Conservation (phyloP, 345 rosid species). For the Syzygium oleosum region DNA sequence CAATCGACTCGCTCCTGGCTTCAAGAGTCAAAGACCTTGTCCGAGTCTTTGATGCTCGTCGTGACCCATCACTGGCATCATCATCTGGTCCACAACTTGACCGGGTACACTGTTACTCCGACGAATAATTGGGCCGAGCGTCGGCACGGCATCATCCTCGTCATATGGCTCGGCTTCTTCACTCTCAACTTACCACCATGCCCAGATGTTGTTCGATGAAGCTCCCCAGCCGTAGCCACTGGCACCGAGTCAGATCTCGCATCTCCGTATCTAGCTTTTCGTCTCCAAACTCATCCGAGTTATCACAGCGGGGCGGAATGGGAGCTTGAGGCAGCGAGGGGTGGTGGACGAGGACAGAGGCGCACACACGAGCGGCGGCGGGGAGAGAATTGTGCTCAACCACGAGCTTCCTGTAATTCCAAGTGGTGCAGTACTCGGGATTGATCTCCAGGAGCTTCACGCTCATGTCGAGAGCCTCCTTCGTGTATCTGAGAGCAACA, state of each 20-base stretch:
- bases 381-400: neutral
- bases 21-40: neutral
- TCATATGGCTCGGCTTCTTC: too few species aligned
- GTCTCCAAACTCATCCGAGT: neutral
- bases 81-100: too few species aligned
- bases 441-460: too few species aligned
- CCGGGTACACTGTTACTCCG: too few species aligned
- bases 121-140: too few species aligned
- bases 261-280: neutral
- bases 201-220: neutral
- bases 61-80: neutral
- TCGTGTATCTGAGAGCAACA: too few species aligned
- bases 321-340: neutral
- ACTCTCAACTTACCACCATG: slow-evolving; percentile 12
- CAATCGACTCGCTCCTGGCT: neutral
- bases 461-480: too few species aligned
- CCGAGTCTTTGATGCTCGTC: neutral
- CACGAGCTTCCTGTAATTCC: neutral
- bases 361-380: neutral
- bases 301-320: neutral
- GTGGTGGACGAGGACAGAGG: neutral
- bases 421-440: too few species aligned
- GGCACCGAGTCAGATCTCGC: neutral
- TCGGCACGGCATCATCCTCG: too few species aligned
- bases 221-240: neutral